Percentiles rank a stretch among this genome's conserved stretches.
Conservation (phyloP, 352 stramenopile genomes). For the Chrysophaeum taylorii region DNA sequence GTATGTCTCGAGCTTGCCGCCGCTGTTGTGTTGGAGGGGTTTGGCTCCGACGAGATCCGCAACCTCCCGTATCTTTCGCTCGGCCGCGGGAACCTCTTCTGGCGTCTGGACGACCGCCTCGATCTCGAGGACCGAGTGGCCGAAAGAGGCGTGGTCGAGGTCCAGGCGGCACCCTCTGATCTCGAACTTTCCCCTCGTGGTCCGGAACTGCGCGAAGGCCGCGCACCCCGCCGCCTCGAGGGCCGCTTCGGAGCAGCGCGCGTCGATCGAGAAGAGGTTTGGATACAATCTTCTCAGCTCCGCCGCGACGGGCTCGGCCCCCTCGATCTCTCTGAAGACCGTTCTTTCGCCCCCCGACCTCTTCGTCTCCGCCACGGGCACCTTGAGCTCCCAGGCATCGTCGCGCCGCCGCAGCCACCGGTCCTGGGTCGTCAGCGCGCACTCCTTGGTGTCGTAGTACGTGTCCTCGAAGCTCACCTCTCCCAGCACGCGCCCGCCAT, state of each 20-base stretch:
- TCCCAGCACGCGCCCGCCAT: not conserved
- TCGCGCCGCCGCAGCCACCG: not conserved
- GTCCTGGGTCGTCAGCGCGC: not conserved
- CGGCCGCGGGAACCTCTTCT: not conserved
- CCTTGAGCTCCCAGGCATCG: conserved; percentile 7
- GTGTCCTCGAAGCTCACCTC: not conserved
- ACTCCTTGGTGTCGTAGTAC: conserved; percentile 4
- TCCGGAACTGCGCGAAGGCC: not conserved
- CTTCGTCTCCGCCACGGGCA: not conserved
- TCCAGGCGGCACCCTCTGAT: not conserved
- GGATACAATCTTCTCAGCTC: no score
- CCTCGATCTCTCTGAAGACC: conserved; percentile 7
- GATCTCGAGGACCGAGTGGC: conserved; percentile 10
- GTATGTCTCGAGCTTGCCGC: conserved; percentile 14
- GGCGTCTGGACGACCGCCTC: not conserved
- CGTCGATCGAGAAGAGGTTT: not conserved
- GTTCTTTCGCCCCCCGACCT: conserved; percentile 1
- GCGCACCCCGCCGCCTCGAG: not conserved
- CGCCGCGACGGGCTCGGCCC: not conserved
- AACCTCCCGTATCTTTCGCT: not conserved
- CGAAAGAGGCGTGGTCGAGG: conserved; percentile 4
- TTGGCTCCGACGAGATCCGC: not conserved
- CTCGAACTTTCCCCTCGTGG: not conserved
- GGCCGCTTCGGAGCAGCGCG: not conserved
- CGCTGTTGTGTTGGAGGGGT: not conserved